Percentiles rank a stretch among this genome's conserved stretches.
These are phyloP conservation scores for Ogataea saltuana DNA, from an alignment of 805 yeast species.

Conservation along the genomic window DNA sequence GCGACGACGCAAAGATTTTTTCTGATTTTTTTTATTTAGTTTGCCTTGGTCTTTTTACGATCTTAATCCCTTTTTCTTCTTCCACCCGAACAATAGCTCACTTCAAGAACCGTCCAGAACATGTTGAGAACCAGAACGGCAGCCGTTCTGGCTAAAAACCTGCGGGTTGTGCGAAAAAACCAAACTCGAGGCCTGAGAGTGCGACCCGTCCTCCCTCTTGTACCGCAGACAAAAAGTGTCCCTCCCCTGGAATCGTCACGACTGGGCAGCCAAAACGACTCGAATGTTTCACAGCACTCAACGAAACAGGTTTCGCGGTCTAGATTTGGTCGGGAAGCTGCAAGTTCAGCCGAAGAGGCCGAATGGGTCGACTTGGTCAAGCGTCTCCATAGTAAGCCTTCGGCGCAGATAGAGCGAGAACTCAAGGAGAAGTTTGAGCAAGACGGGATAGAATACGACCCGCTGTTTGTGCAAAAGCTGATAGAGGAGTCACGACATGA, in stretches of 20 bases:
- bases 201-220: slow-evolving; percentile 1
- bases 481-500: slow-evolving; percentile 28
- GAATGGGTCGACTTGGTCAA: slow-evolving; percentile 3
- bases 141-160: not conserved
- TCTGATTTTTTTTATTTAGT: not conserved
- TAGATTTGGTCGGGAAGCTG: slow-evolving; percentile 1
- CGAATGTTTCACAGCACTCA: not conserved
- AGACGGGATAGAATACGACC: slow-evolving; percentile 34
- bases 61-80: too few relatives aligned
- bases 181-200: slow-evolving; percentile 2
- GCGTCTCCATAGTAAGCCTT: slow-evolving; percentile 20
- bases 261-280: not conserved
- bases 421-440: slow-evolving; percentile 24
- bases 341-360: not conserved
- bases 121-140: not conserved
- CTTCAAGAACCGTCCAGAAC: too few relatives aligned
- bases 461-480: slow-evolving; percentile 30
- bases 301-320: not conserved
- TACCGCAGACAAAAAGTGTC: not conserved
- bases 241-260: not conserved
- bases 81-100: too few relatives aligned
- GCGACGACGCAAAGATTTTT: not conserved
- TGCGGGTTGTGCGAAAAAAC: not conserved
- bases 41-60: not conserved
- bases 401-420: slow-evolving; percentile 31